Evolutionary conservation across 192 early-diverging fungal species (phyloP).

Genomic region (Backusella tuberculispora): DNA sequence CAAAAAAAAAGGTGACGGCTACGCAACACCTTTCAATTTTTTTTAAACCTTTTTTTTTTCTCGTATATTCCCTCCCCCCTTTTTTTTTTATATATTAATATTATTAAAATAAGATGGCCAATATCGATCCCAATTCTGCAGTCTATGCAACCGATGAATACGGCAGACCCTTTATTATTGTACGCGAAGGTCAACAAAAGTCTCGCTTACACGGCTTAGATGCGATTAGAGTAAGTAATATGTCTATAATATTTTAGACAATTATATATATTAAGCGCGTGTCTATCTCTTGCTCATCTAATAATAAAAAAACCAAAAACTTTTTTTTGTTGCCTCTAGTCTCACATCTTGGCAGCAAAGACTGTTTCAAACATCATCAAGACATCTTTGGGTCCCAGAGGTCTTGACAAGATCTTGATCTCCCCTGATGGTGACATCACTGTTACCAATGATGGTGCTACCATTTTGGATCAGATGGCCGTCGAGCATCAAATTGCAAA

Average conservation of each 20-base stretch:
- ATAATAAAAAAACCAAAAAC: not conserved
- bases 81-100: not conserved
- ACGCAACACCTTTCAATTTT: constrained; percentile 13
- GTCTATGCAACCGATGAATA: constrained; percentile 97
- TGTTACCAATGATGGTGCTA: constrained; percentile 99
- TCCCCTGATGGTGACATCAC: constrained; percentile 99
- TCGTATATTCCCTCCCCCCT: not conserved
- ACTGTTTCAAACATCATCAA: constrained; percentile 97
- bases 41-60: constrained; percentile 9
- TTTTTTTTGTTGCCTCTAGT: constrained; percentile 53
- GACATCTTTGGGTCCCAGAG: constrained; percentile 96
- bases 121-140: constrained; percentile 53
- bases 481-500: constrained; percentile 99
- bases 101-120: constrained; percentile 23
- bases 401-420: constrained; percentile 99
- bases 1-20: constrained; percentile 13
- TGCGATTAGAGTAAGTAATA: constrained; percentile 85
- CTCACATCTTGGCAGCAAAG: constrained; percentile 97
- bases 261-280: not conserved
- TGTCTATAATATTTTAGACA: no score
- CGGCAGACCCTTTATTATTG: constrained; percentile 97
- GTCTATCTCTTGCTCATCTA: not conserved
- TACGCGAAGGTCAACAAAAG: constrained; percentile 96
- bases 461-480: constrained; percentile 96
- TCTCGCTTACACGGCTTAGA: constrained; percentile 88